Conservation (phyloP, 2,329 filamentous ascomycete species). For the Cryphonectria naterciae region DNA sequence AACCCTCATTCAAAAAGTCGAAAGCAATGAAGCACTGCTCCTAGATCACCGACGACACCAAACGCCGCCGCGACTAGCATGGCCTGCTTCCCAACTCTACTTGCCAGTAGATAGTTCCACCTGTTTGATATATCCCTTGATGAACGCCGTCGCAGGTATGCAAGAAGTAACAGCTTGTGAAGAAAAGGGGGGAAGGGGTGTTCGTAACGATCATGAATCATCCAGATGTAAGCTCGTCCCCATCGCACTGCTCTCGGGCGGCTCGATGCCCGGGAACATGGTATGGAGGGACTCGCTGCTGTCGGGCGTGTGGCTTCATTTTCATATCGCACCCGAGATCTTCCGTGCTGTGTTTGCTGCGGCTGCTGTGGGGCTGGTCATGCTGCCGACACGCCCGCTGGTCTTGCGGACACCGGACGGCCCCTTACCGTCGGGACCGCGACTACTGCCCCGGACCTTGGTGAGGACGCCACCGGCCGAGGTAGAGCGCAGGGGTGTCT, state of each 20-base stretch:
- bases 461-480: slow-evolving; percentile 61
- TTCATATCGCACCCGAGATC: slow-evolving; percentile 48
- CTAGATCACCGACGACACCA: background rate
- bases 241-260: slow-evolving; percentile 9
- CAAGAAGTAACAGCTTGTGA: slow-evolving; percentile 25
- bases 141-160: slow-evolving; percentile 26
- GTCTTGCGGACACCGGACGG: slow-evolving; percentile 65
- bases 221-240: slow-evolving; percentile 19
- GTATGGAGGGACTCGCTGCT: slow-evolving; percentile 7
- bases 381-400: slow-evolving; percentile 66
- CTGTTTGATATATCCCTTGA: slow-evolving; percentile 9
- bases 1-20: background rate
- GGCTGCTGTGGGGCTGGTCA: slow-evolving; percentile 48
- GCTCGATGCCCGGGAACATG: background rate
- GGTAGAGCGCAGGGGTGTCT: slow-evolving; percentile 52
- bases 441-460: slow-evolving; percentile 61
- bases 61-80: background rate
- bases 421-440: slow-evolving; percentile 48
- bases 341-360: slow-evolving; percentile 55
- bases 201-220: slow-evolving; percentile 31
- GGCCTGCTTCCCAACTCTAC: slow-evolving; percentile 6
- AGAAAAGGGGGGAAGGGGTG: background rate
- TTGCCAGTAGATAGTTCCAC: background rate
- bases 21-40: slow-evolving; percentile 8
- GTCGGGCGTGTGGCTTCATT: background rate